A percentile compares a stretch with the other conserved stretches of the same genome.
Conservation (phyloP, 139 green algal genomes). For the Chlorella vulgaris region DNA sequence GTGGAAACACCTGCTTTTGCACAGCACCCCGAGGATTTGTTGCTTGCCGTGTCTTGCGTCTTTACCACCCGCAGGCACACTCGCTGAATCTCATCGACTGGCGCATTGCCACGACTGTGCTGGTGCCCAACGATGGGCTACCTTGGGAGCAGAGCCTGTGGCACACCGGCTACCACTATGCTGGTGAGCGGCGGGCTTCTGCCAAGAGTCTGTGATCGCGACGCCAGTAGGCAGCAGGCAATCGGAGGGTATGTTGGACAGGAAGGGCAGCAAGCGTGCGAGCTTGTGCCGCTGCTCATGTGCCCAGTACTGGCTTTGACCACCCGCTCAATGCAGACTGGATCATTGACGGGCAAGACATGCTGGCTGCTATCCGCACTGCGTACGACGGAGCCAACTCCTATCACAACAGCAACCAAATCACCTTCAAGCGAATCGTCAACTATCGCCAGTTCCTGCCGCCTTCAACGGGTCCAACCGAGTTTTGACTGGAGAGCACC, state of each 20-base stretch:
- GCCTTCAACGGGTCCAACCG: no score
- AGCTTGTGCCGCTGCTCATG: no score
- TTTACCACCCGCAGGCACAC: background rate
- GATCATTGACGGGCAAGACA: constrained; percentile 19
- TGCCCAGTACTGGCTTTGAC: no score
- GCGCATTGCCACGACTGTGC: constrained; percentile 24
- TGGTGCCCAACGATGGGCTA: constrained; percentile 32
- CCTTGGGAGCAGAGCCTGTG: constrained; percentile 24
- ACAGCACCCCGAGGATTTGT: background rate
- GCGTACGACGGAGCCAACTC: constrained; percentile 13
- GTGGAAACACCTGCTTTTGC: background rate
- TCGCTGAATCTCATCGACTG: background rate
- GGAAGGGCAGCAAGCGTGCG: no score
- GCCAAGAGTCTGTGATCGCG: no score
- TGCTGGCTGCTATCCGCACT: constrained; percentile 24
- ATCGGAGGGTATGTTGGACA: no score
- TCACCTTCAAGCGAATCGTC: background rate
- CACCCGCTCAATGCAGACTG: background rate
- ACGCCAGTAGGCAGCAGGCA: no score
- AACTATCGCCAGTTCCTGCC: constrained; percentile 2
- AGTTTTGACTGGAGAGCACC: background rate
- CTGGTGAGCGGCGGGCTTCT: background rate
- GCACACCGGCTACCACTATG: constrained; percentile 19
- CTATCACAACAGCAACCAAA: constrained; percentile 30
- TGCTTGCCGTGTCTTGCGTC: background rate